Evolutionary conservation across 1,284 basidiomycete genomes (phyloP), one percentile per base, ranked within the genome.

Genomic region (Quambalaria eucalypti): DNA sequence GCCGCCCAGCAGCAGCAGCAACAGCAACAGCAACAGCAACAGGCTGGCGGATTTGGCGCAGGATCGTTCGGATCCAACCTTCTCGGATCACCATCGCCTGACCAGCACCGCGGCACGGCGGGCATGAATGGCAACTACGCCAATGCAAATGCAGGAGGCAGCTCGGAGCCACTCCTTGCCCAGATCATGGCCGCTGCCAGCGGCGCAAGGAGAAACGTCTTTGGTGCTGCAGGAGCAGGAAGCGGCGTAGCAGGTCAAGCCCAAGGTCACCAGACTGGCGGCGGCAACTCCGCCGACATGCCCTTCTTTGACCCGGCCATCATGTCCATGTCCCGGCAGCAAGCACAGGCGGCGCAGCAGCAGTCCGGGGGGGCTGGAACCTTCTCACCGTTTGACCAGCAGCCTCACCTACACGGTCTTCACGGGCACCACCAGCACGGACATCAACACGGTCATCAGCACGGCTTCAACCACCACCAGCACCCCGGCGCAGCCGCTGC

Each of bases 131-230:
- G 42, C 25, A 23, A 25, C 42, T 46, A 46, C 42, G 6, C n/a
- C n/a, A n/a, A n/a, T n/a, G n/a, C n/a, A n/a, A n/a, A n/a, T n/a
- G n/a, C n/a, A n/a, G n/a, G n/a, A n/a, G n/a, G n/a, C 53, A 50
- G 62, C 19, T 54, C 61, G 4, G 69, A 71, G 30, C 64, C 70
- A 48, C 62, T 71, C 7, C 56, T 73, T 40, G 71, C 69, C n/a
- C 71, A 73, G 52, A 48, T 73, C 44, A 62, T 73, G 42, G 67
- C 65, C 9, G 60, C 51, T 6, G 52, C 55, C 2, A 59, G 42
- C 4, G 25, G 42, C n/a, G 42, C 25, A 14, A 19, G 42, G 30
- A n/a, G 55, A 28, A 16, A 33, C 29, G 12, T 4, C 30, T 38
- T 8, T 14, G 49, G 14, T 16, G 49, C 16, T n/a, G 46, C 31